Evolutionary conservation across 1,284 basidiomycete genomes (phyloP), one percentile per base, ranked within the genome.

Genomic region (Pseudomicrostroma phylloplanum): DNA sequence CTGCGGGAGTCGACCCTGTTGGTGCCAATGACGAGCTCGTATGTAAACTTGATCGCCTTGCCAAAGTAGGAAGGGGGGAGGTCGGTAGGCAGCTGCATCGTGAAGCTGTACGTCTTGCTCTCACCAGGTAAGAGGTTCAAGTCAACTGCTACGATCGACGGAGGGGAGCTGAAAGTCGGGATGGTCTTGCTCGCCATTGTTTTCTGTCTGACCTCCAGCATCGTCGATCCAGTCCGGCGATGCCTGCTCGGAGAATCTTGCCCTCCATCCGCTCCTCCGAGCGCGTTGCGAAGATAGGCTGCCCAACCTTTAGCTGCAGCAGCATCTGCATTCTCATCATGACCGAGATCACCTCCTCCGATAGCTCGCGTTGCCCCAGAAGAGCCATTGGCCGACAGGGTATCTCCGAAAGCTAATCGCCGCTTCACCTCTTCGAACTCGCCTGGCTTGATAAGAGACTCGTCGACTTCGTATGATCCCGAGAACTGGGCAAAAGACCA

Each of bases 61-160:
- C 94, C 94, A 48, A 86, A 85, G 81, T 90, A 96, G 0, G 92
- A 91, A 0, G 94, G 94, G 0, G 94, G 94, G 0, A 97, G 82
- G 61, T 86, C 86, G 6, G 86, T 82, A 0, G 94, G 73, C 39
- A 78, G 53, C 1, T 54, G 63, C 12, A 76, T 58, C 23, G 60
- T 56, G 58, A 78, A 74, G 15, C 65, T 56, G 54, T 63, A 93
- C 66, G 84, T 89, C 67, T 87, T 85, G 56, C 86, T 88, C 79
- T 92, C 87, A 4, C 91, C 91, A 7, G 91, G 89, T 0, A 81
- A 82, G 6, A 94, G 83, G 2, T 82, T 80, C 36, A 92, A 76
- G 78, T 94, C 92, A 0, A 93, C 89, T 0, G 86, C 90, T 17
- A 94, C 82, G 84, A 93, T 89, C 49, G 87, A 85, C 1, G 90